phyloP scores from a whole-genome alignment of 805 yeast species.

The Candida nitratophila region DNA sequence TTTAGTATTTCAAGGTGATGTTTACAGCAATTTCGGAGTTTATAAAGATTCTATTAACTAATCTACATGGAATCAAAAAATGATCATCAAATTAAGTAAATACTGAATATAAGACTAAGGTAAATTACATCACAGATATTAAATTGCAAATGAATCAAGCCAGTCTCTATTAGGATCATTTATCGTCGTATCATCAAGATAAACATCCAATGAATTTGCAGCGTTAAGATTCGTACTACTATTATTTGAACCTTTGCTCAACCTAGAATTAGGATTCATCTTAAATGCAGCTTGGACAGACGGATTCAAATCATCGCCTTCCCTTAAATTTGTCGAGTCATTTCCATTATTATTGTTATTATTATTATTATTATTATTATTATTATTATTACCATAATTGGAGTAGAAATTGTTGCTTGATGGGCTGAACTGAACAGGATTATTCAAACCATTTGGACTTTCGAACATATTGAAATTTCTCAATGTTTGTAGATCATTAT shows the following conservation, averaged over 20 bases:
- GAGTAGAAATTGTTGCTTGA: not conserved
- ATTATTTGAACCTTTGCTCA: not conserved
- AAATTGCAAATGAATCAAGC: conserved; percentile 3
- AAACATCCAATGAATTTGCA: not conserved
- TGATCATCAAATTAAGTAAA: too few relatives aligned
- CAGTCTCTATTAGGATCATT: conserved; percentile 3
- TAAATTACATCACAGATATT: too few relatives aligned
- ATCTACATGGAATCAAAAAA: too few relatives aligned
- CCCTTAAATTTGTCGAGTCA: too few relatives aligned
- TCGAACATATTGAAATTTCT: conserved; percentile 9
- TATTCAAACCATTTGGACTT: not conserved
- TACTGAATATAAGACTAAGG: too few relatives aligned
- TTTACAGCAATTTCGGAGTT: too few relatives aligned
- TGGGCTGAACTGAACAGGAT: not conserved
- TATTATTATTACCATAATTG: not conserved
- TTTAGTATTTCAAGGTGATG: too few relatives aligned
- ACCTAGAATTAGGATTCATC: not conserved
- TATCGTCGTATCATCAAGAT: not conserved
- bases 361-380: too few relatives aligned
- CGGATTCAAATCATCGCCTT: too few relatives aligned
- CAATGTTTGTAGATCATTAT: not conserved
- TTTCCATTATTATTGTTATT: not conserved
- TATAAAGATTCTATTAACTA: too few relatives aligned
- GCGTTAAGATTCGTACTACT: too few relatives aligned
- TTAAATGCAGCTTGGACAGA: too few relatives aligned